phyloP scores from a whole-genome alignment of 1,139 yeast genomes.

The Kurtzmaniella natalensis region DNA sequence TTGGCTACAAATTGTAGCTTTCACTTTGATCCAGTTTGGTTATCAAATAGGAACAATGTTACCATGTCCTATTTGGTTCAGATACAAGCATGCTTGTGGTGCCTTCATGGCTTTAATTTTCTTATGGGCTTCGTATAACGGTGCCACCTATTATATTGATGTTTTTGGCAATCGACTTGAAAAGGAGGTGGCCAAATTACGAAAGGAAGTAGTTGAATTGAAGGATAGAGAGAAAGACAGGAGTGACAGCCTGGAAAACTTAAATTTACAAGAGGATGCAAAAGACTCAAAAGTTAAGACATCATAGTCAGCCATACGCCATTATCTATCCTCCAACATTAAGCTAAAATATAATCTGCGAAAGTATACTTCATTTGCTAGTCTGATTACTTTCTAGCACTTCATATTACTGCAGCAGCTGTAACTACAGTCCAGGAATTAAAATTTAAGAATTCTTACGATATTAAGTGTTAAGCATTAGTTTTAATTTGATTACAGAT shows the following conservation, averaged over 20 bases:
- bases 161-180: slow-evolving; percentile 85
- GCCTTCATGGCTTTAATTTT: slow-evolving; percentile 68
- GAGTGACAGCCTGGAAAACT: neutral
- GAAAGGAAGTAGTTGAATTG: slow-evolving; percentile 55
- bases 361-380: no score
- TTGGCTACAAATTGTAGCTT: slow-evolving; percentile 77
- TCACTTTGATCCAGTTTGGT: slow-evolving; percentile 79
- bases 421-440: no score
- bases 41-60: slow-evolving; percentile 89
- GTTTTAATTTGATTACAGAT: no score
- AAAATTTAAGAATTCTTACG: no score
- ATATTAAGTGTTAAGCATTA: no score
- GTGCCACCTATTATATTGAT: slow-evolving; percentile 92
- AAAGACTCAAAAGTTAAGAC: neutral
- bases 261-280: neutral
- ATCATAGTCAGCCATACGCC: no score
- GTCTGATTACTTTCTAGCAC: no score
- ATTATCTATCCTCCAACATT: no score
- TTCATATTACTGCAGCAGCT: no score
- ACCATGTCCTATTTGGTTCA: slow-evolving; percentile 83
- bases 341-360: no score
- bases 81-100: slow-evolving; percentile 62
- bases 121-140: slow-evolving; percentile 79
- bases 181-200: slow-evolving; percentile 71
- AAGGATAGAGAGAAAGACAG: slow-evolving; percentile 9